Evolutionary conservation across 305 asterid species (phyloP).

Genomic region (Solanum aculeatissimum): DNA sequence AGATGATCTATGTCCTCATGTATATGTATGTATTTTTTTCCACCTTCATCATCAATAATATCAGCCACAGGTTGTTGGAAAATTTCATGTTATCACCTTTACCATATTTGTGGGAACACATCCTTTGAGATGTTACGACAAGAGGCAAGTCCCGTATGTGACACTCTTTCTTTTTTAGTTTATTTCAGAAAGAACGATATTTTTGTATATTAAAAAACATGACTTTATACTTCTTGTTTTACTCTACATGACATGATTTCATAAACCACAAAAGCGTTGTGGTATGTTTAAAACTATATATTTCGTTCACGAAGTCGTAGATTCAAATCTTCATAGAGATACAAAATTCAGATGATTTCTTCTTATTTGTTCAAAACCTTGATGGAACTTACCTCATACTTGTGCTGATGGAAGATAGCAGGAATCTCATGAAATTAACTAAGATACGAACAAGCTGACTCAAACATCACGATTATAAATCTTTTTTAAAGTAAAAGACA

Average conservation of each 20-base stretch:
- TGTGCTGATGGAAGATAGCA: neutral
- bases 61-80: constrained; percentile 28
- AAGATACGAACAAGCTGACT: neutral
- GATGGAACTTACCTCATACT: neutral
- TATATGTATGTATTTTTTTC: neutral
- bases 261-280: neutral
- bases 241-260: neutral
- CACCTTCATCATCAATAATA: constrained; percentile 18
- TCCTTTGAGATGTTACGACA: neutral
- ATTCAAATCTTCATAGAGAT: neutral
- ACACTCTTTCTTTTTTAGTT: neutral
- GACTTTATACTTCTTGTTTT: neutral
- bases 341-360: neutral
- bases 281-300: too few relatives aligned
- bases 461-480: neutral
- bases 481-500: neutral
- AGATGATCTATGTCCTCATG: constrained; percentile 31
- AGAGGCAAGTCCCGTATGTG: neutral
- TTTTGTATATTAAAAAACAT: neutral
- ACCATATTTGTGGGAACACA: neutral
- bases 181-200: neutral
- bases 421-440: neutral
- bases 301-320: neutral
- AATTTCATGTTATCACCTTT: neutral
- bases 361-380: neutral